phyloP scores from a whole-genome alignment of 352 stramenopile species.

The Pythium biforme region DNA sequence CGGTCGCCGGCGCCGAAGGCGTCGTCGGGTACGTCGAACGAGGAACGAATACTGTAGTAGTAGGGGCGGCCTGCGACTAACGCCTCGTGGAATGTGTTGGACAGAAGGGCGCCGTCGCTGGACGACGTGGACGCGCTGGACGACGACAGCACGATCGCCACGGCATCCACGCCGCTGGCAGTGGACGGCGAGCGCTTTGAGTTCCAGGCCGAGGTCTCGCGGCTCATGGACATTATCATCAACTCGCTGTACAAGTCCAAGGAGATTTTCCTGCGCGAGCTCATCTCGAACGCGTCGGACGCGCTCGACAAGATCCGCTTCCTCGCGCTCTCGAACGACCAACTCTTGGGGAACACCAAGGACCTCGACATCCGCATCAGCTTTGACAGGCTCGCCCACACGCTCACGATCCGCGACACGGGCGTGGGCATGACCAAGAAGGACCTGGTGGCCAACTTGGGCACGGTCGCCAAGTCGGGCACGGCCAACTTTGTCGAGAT shows the following conservation, averaged over 20 bases:
- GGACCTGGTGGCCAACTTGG: constrained; percentile 96
- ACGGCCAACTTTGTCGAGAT: constrained; percentile 99
- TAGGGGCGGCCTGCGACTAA: too few relatives aligned
- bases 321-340: constrained; percentile 91
- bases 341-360: constrained; percentile 58
- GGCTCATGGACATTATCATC: constrained; percentile 99
- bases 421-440: constrained; percentile 99
- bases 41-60: too few relatives aligned
- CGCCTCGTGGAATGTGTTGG: too few relatives aligned
- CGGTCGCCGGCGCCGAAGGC: constrained; percentile 13
- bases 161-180: constrained; percentile 41
- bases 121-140: constrained; percentile 35
- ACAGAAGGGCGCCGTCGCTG: constrained; percentile 35
- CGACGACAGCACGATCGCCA: constrained; percentile 41
- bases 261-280: constrained; percentile 98
- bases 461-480: constrained; percentile 98
- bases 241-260: constrained; percentile 98
- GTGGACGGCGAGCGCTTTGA: constrained; percentile 81
- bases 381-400: constrained; percentile 94
- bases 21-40: constrained; percentile 24
- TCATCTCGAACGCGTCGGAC: constrained; percentile 99
- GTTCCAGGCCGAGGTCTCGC: constrained; percentile 97
- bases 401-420: constrained; percentile 98
- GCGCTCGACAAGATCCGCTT: constrained; percentile 99
- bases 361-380: constrained; percentile 97